Evolutionary conservation across 2,329 filamentous ascomycete genomes (phyloP), one percentile per base, ranked within the genome.

Genomic region (Fusarium avenaceum): DNA sequence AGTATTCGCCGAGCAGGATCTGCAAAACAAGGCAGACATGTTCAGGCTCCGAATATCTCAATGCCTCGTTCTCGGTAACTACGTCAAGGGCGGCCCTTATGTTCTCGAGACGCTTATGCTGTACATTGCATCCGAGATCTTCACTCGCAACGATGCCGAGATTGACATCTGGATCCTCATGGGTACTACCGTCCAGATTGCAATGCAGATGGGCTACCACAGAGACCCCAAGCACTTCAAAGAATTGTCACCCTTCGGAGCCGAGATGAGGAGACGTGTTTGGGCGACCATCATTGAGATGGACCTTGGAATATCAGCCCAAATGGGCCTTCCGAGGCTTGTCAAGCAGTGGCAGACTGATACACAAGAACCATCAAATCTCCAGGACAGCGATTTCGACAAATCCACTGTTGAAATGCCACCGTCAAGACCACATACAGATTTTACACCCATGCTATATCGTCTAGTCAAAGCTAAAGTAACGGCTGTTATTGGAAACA

Each of bases 311-410:
- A 76, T 83, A 6, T 83, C 81, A 0, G 78, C 80, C 14, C 82
- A 84, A 48, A 77, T 84, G 58, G 83, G 83, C 3, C 69, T 85
- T 20, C 83, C 83, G 2, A 76, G 79, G 3, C 78, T 84, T 71
- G 76, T 84, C 13, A 76, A 77, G 7, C 74, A 79, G 7, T 73
- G 77, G 19, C 75, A 81, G 15, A 76, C 74, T 35, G 83, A 86
- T 58, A 82, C 81, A 0, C 65, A 73, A 17, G 76, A 79, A 35
- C 84, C 84, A 2, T 73, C 74, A 0, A 85, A 85, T 47, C 73
- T 85, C 0, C 67, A 78, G 1, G 83, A 85, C 52, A 68, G 65
- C 1, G 84, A 86, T 42, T 79, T 86, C 44, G 72, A 79, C 35
- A 66, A 75, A 10, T 38, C 14, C 0, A 61, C 58, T 0, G 5